Evolutionary conservation across 2,329 filamentous ascomycete genomes (phyloP).

Genomic region (Ascochyta lentis): DNA sequence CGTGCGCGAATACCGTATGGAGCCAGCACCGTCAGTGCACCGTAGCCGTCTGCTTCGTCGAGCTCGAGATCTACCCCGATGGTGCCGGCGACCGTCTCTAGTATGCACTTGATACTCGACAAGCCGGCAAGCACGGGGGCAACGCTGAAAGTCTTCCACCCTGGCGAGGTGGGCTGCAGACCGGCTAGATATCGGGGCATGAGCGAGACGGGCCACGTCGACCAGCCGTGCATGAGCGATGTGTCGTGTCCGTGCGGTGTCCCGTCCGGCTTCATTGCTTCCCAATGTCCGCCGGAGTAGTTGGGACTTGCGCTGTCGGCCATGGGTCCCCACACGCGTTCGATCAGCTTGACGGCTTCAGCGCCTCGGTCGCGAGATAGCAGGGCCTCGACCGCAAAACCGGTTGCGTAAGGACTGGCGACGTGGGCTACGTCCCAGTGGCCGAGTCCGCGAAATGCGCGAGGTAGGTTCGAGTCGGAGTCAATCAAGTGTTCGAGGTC

Average conservation of each 20-base stretch:
- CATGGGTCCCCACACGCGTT: constrained; percentile 16
- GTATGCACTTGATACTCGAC: constrained; percentile 2
- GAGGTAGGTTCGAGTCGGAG: not conserved
- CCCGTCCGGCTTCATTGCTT: constrained; percentile 14
- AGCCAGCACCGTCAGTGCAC: constrained; percentile 3
- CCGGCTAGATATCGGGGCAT: constrained; percentile 18
- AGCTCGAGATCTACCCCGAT: constrained; percentile 4
- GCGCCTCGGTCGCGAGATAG: not conserved
- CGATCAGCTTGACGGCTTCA: constrained; percentile 7
- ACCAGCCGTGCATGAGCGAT: constrained; percentile 19
- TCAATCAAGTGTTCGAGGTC: constrained; percentile 9
- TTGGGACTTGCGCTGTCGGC: constrained; percentile 3
- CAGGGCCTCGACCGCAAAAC: constrained; percentile 15
- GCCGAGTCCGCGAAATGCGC: constrained; percentile 10
- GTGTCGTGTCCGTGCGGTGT: constrained; percentile 15
- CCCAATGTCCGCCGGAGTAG: constrained; percentile 18
- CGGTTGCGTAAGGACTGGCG: constrained; percentile 12
- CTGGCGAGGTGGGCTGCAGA: constrained; percentile 10
- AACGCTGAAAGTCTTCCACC: constrained; percentile 13
- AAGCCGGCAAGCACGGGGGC: constrained; percentile 11
- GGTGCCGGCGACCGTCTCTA: constrained; percentile 5
- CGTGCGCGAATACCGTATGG: constrained; percentile 2
- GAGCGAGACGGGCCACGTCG: constrained; percentile 20
- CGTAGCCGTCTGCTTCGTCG: not conserved
- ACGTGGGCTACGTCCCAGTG: constrained; percentile 15